These are phyloP conservation scores for Acanthamoeba triangularis DNA, from an alignment of 208 protist species.

Conservation along the genomic window DNA sequence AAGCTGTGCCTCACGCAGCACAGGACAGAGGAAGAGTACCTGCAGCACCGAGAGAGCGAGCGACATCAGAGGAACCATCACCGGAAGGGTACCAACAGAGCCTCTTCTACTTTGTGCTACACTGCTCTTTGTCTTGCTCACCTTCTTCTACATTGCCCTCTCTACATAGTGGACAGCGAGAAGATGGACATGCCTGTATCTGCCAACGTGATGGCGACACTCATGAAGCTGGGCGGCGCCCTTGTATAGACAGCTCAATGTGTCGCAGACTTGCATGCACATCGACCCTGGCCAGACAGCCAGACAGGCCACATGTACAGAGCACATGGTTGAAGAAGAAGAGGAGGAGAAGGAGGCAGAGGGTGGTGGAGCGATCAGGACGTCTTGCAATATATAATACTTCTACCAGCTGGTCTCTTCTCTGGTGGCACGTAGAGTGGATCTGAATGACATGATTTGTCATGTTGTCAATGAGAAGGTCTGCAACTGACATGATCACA, in stretches of 20 bases:
- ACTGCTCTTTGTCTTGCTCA: background rate
- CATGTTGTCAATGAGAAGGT: no score
- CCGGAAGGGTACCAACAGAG: background rate
- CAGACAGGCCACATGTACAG: background rate
- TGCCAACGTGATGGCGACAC: constrained; percentile 40
- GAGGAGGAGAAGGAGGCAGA: background rate
- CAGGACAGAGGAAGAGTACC: constrained; percentile 35
- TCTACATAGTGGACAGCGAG: background rate
- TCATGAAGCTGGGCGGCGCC: constrained; percentile 50
- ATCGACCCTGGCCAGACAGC: no score
- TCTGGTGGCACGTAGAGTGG: no score
- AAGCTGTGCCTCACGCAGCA: constrained; percentile 56
- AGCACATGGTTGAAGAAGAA: background rate
- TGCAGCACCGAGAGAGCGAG: constrained; percentile 34
- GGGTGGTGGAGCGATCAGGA: no score
- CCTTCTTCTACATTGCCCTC: background rate
- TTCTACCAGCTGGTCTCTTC: no score
- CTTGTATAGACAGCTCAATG: background rate
- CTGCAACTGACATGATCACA: no score
- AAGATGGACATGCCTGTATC: constrained; percentile 55
- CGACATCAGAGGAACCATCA: constrained; percentile 1
- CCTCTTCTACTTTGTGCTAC: background rate
- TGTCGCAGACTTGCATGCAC: no score
- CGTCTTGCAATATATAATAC: no score
- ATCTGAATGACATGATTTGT: no score